Base-by-base conservation (phyloP, 441 rosid genomes). In the Dalechampia spathulata region DNA sequence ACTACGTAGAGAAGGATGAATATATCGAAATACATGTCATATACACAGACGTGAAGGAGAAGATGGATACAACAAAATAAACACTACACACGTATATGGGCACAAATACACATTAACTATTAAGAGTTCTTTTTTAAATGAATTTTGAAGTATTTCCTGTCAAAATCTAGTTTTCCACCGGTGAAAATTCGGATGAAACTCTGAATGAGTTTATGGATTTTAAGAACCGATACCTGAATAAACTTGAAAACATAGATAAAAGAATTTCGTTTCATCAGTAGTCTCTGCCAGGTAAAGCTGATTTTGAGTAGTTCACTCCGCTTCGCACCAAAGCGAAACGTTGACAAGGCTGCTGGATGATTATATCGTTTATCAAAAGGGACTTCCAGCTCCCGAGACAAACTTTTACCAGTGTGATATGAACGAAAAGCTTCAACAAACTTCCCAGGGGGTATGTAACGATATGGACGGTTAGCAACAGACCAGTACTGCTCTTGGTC, bases 401-500 rank as follows among this genome's bases (percentile, higher is more conserved):
- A 65, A 67, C 65, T 75, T 75, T 80, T 80, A 57, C 96, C 98
- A 26, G 75, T 60, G 15, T 63, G 74, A 71, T 62, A 76, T 13
- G 74, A 75, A 58, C 65, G 74, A 67, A 92, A 92, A 65, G 90
- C 90, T 74, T 92, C 90, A 41, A 82, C 83, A 74, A 92, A 82
- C 68, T 82, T 86, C 67, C 89, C 82, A 6, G 95, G 95, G 60
- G 98, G 75, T 50, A 88, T 78, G 57, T 84, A 92, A 3, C 82
- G 77, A 55, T 86, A 88, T 37, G 96, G 89, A 41, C 75, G 66
- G 69, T 78, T 83, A 36, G 85, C 78, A 55, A 62, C 81, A 61
- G 85, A 86, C 98, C 96, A 92, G 54, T 92, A 92, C 74, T 92
- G 98, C 80, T 88, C 78, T 65, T 92, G 98, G 65, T 88, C 98